A percentile compares a stretch with the other conserved stretches of the same genome.
Conservation (phyloP, 1,284 basidiomycete genomes). For the Sutorius eximius region DNA sequence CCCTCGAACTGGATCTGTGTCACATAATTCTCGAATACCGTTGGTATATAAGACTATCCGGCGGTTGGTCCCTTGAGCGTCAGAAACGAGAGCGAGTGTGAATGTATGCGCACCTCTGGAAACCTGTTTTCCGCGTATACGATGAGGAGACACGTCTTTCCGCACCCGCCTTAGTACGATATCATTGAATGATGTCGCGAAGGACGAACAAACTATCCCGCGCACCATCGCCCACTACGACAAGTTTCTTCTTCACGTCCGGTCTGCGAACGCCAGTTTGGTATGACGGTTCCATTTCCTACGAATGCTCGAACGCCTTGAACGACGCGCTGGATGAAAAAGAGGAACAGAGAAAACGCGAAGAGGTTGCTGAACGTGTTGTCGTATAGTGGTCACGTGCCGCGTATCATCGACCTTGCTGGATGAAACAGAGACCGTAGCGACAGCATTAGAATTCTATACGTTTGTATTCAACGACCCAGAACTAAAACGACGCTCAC, state of each 20-base stretch:
- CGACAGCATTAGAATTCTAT: no score
- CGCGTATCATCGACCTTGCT: neutral
- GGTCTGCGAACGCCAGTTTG: conserved; percentile 48
- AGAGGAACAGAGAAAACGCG: neutral
- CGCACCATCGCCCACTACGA: conserved; percentile 87
- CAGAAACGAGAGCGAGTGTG: conserved; percentile 5
- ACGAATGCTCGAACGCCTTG: neutral
- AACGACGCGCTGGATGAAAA: neutral
- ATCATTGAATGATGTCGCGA: conserved; percentile 30
- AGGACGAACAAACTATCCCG: conserved; percentile 39
- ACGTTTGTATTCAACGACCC: no score
- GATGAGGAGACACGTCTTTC: conserved; percentile 90
- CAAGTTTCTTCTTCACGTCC: conserved; percentile 85
- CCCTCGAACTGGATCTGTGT: conserved; percentile 87
- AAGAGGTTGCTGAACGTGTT: neutral
- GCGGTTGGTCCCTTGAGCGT: conserved; percentile 11
- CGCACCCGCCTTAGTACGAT: conserved; percentile 62
- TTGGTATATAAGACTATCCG: conserved; percentile 91
- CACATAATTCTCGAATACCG: conserved; percentile 97
- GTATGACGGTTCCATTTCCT: conserved; percentile 27
- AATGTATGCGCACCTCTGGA: conserved; percentile 73
- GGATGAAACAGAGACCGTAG: no score
- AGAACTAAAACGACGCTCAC: no score
- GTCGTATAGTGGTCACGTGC: conserved; percentile 20
- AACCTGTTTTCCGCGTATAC: conserved; percentile 98